Evolutionary conservation across 495 filamentous ascomycete species (phyloP), one percentile per base, ranked within the genome.

Genomic region (Aspergillus ostianus): DNA sequence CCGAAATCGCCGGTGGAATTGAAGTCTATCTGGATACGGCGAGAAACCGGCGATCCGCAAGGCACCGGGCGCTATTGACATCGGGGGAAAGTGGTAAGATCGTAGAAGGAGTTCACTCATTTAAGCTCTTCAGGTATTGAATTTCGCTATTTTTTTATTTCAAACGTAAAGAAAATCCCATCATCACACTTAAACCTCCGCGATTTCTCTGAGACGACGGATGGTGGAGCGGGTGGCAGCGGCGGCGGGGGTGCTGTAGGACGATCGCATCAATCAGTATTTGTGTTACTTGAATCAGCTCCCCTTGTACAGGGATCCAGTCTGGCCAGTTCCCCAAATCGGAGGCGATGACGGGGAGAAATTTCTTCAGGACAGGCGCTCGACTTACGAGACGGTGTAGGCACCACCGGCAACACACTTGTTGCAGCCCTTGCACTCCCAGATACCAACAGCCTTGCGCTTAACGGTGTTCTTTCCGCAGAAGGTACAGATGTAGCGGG

Each of bases 191-290:
- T 91, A 98, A 73, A 95, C 90, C 87, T 98, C 94, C 74, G 91
- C 90, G 82, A 98, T 95, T 80, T 98, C 94, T 74, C 94, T 87
- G 81, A 98, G 85, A 83, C 94, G 87, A 77, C 95, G 90, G 77
- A 98, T 94, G 66, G 94, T 98, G 64, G 93, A 97, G 76, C 95
- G 87, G 77, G 92, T 96, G 57, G 94, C 92, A 67, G 94, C 93
- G 58, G 94, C 94, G 67, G 95, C 93, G 55, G 95, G 92, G 60
- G 95, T 98, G 56, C 93, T 97, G 67, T 66, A 68, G 50, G 20
- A 54, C 47, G 36, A 48, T 61, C 36, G 36, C 41, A 51, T 61
- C 20, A 51, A 60, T 74, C 47, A 73, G 70, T 66, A 47, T 56
- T 51, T 30, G 50, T 46, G 67, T 62, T 55, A 61, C 18, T 49